Evolutionary conservation across 805 yeast genomes (phyloP), one percentile per base, ranked within the genome.

Genomic region (Myxozyma udenii): DNA sequence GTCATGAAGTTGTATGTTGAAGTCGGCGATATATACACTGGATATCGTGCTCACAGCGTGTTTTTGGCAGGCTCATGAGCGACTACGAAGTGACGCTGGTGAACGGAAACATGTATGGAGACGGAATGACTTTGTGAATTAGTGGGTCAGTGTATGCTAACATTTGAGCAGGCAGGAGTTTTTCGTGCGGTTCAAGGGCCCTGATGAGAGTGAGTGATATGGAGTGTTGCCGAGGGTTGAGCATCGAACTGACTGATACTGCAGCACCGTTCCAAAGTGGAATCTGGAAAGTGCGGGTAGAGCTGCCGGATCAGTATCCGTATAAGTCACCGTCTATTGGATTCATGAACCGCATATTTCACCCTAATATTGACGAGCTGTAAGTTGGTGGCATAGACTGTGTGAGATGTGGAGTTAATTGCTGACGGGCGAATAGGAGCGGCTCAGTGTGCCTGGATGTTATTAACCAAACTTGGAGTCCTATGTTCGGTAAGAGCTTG

Each of bases 381-480:
- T 58, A 33, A 7, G 62, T 30, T n/a, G 38, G 14, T 18, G 18
- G 24, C 4, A 19, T 23, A 3, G 7, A 12, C 16, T 32, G 7
- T 9, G 41, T 21, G 16, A 11, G 9, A 19, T 9, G 30, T 26
- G 24, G 14, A 3, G 11, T 16, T 14, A 22, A 23, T 12, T 46
- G 23, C 26, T 24, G 14, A 24, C 32, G 23, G 33, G 23, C n/a
- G 21, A 3, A 16, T 23, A 58, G 62, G 47, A 63, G 81, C 14
- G 98, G 98, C 0, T 82, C 95, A 0, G 96, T 91, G 4, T 91
- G 98, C 69, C 79, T 91, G 44, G 98, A 91, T 67, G 98, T 93
- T 16, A 90, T 91, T 58, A 91, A 91, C 67, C 96, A 91, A 66
- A 88, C 98, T 0, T 91, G 98, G 98, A 86, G 95, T 38, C 98